phyloP scores from a whole-genome alignment of 805 yeast genomes.

The Lipomyces orientalis region DNA sequence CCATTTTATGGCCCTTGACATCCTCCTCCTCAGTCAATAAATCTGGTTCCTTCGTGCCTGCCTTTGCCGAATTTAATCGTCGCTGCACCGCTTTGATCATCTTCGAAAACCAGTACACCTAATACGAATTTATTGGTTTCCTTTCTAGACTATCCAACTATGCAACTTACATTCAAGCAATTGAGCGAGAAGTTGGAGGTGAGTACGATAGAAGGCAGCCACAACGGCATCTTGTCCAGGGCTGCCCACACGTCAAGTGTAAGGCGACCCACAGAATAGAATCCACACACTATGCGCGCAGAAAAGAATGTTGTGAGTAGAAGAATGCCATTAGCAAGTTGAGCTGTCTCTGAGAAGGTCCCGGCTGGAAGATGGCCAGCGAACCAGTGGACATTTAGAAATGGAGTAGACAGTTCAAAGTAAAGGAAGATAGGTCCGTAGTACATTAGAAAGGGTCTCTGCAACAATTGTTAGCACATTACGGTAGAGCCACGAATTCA shows the following conservation, averaged over 20 bases:
- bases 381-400: slow-evolving; percentile 94
- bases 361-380: slow-evolving; percentile 76
- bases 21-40: slow-evolving; percentile 29
- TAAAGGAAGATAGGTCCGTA: slow-evolving; percentile 82
- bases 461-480: not conserved
- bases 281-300: slow-evolving; percentile 87
- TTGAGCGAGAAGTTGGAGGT: slow-evolving; percentile 67
- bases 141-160: not conserved
- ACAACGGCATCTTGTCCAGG: slow-evolving; percentile 48
- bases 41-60: slow-evolving; percentile 19
- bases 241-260: slow-evolving; percentile 57
- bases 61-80: slow-evolving; percentile 20
- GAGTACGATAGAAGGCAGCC: slow-evolving; percentile 59
- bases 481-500: not conserved
- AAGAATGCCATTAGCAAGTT: slow-evolving; percentile 67
- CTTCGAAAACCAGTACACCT: slow-evolving; percentile 80
- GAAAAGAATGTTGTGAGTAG: slow-evolving; percentile 73
- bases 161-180: slow-evolving; percentile 55
- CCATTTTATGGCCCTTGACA: slow-evolving; percentile 33
- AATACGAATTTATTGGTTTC: not conserved
- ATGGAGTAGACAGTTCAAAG: slow-evolving; percentile 91
- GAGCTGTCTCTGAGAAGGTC: slow-evolving; percentile 56
- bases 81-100: slow-evolving; percentile 72
- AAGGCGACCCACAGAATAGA: slow-evolving; percentile 65
- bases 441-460: slow-evolving; percentile 74